Percentiles rank a stretch among this genome's conserved stretches.
Conservation (phyloP, 805 yeast genomes). For the Wickerhamomyces xylosicus region DNA sequence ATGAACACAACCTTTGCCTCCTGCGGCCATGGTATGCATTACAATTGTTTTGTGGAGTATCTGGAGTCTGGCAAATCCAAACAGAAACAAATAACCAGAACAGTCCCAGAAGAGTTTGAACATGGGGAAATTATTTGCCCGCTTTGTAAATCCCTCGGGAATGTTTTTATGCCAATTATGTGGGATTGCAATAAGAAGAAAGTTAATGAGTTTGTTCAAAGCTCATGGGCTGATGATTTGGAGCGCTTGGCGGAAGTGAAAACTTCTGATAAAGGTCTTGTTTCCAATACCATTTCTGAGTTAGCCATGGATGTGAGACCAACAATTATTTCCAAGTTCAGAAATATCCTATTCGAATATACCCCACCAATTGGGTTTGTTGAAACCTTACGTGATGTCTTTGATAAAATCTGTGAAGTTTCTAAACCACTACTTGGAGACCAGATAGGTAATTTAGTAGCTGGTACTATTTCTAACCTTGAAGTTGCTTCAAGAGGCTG, state of each 20-base stretch:
- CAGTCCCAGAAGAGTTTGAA: constrained; percentile 64
- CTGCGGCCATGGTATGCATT: constrained; percentile 94
- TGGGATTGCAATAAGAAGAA: constrained; percentile 39
- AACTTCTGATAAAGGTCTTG: constrained; percentile 3
- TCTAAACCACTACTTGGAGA: constrained; percentile 18
- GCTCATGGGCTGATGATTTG: constrained; percentile 13
- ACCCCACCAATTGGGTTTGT: constrained; percentile 3
- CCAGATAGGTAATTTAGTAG: constrained; percentile 26
- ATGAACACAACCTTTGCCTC: constrained; percentile 37
- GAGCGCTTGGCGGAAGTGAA: constrained; percentile 4
- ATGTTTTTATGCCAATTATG: constrained; percentile 70
- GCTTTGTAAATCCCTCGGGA: constrained; percentile 78
- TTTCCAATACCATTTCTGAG: constrained; percentile 4
- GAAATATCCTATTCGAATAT: constrained; percentile 1
- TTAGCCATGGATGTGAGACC: constrained; percentile 4
- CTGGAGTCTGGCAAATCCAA: constrained; percentile 43
- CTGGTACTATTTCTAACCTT: constrained; percentile 49
- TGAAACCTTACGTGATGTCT: constrained; percentile 5
- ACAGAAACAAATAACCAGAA: constrained; percentile 68
- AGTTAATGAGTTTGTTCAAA: constrained; percentile 5
- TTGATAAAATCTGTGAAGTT: constrained; percentile 22
- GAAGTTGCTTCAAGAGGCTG: constrained; percentile 58
- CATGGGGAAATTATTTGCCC: constrained; percentile 81
- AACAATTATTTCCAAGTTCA: constrained; percentile 6
- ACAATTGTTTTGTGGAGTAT: constrained; percentile 60